A percentile compares a stretch with the other conserved stretches of the same genome.
These are phyloP conservation scores for Fennellomyces sp. DNA, from an alignment of 371 early-diverging fungal genomes.

Conservation along the genomic window DNA sequence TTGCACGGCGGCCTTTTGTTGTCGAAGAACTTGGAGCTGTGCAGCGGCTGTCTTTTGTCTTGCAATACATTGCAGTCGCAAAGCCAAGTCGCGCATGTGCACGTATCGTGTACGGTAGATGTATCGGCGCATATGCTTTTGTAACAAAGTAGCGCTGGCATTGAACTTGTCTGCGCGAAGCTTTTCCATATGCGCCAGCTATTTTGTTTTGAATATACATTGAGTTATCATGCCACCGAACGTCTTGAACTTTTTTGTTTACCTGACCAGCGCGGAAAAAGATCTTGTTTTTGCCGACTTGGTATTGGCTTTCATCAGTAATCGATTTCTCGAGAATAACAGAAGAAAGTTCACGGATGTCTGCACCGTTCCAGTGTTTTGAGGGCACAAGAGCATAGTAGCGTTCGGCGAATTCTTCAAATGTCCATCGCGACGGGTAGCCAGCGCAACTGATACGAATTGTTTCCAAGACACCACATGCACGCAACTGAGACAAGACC, in stretches of 20 bases:
- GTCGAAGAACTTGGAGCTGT: conserved; percentile 50
- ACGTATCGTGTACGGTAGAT: conserved; percentile 71
- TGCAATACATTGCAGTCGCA: conserved; percentile 60
- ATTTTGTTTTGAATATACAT: neutral
- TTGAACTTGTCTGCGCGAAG: conserved; percentile 79
- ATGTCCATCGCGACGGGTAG: conserved; percentile 96
- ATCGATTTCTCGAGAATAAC: conserved; percentile 74
- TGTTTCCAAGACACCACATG: conserved; percentile 99
- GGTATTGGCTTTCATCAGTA: conserved; percentile 83
- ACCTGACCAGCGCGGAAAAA: conserved; percentile 97
- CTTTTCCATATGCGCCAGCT: conserved; percentile 91
- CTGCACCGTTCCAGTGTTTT: conserved; percentile 56
- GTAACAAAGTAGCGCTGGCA: conserved; percentile 81
- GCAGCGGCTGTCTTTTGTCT: conserved; percentile 67
- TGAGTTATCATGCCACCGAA: no score
- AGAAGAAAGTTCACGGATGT: conserved; percentile 52
- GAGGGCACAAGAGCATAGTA: conserved; percentile 88
- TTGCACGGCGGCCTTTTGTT: conserved; percentile 71
- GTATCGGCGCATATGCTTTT: conserved; percentile 84
- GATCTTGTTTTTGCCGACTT: conserved; percentile 97
- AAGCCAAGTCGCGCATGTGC: conserved; percentile 52
- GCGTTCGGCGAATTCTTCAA: conserved; percentile 92
- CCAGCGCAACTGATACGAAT: conserved; percentile 99
- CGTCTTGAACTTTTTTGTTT: neutral
- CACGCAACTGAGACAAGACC: conserved; percentile 95